A percentile compares a stretch with the other conserved stretches of the same genome.
Conservation (phyloP, 495 filamentous ascomycete species). For the Lasiosphaeria hispida region DNA sequence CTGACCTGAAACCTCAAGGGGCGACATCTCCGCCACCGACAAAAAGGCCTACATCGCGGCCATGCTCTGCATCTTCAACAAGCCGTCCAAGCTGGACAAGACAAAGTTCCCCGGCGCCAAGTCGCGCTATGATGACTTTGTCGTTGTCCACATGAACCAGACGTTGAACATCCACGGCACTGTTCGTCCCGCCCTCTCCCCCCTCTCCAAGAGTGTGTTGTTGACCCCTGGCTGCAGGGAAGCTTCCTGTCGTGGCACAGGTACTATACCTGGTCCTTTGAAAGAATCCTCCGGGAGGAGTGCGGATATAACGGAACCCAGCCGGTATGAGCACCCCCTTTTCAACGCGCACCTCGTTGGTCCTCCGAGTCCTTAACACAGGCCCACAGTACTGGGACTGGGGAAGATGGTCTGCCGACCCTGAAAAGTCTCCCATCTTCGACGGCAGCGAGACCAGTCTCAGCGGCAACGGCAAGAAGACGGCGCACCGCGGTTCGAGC, state of each 20-base stretch:
- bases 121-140: constrained; percentile 64
- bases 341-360: not conserved
- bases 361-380: not conserved
- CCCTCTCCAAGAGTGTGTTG: not conserved
- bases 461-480: constrained; percentile 57
- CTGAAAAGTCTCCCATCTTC: constrained; percentile 61
- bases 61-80: constrained; percentile 60
- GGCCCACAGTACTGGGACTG: constrained; percentile 61
- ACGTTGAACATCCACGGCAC: constrained; percentile 60
- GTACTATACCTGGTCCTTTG: constrained; percentile 62
- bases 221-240: constrained; percentile 34
- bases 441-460: constrained; percentile 60
- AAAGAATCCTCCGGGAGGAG: constrained; percentile 62
- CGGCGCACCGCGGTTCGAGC: constrained; percentile 29
- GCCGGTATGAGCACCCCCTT: constrained; percentile 21
- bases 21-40: constrained; percentile 45
- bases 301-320: constrained; percentile 62
- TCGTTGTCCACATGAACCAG: constrained; percentile 64
- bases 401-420: constrained; percentile 48
- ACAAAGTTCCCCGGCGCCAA: constrained; percentile 37
- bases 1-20: constrained; percentile 37
- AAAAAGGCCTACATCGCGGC: constrained; percentile 61
- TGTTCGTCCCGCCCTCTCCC: constrained; percentile 17
- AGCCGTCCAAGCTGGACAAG: constrained; percentile 48
- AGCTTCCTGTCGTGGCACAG: constrained; percentile 72